Base-by-base conservation (phyloP, 345 rosid species). In the Alliaria petiolata region DNA sequence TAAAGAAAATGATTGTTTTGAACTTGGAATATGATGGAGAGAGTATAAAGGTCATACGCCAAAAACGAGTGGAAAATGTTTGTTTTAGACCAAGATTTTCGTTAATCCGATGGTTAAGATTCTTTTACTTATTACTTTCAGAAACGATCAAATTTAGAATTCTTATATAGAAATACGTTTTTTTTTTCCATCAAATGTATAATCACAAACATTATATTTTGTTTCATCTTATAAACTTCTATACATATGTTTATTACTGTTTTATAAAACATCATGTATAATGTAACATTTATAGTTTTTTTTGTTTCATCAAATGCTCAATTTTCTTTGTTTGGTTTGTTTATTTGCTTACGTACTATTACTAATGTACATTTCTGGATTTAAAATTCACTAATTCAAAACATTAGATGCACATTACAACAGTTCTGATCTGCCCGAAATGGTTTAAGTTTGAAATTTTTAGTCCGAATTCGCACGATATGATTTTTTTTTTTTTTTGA, bases 101-200 rank as follows among this genome's bases (percentile, higher is more conserved):
- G 83, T 75, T 71, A 54, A 79, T 71, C 81, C 73, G 56, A 72
- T 69, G 86, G 86, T 64, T 55, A 17, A n/a, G 42, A 65, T 35
- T 36, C 34, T 30, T 46, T 38, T 26, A 10, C 69, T 77, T 69
- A 52, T 39, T 59, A 76, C 57, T 34, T 31, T 79, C 70, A 72
- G 42, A 73, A 65, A 46, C 50, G 8, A 79, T 78, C 76, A 76
- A 45, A 69, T 76, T 81, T 68, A 68, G 55, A 25, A 55, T 26
- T 52, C 20, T 44, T 36, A 38, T 34, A 49, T 60, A 20, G 2
- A 30, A 12, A 13, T 64, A 35, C 55, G 52, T 63, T 40, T 53
- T 56, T 63, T 34, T 35, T 26, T 55, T 33, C 50, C 35, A 30
- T 75, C 53, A 19, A 46, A 56, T 28, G 12, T 31, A 40, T 6